A percentile compares a stretch with the other conserved stretches of the same genome.
phyloP scores from a whole-genome alignment of 352 stramenopile species.

The Thalassiosira oceanica region DNA sequence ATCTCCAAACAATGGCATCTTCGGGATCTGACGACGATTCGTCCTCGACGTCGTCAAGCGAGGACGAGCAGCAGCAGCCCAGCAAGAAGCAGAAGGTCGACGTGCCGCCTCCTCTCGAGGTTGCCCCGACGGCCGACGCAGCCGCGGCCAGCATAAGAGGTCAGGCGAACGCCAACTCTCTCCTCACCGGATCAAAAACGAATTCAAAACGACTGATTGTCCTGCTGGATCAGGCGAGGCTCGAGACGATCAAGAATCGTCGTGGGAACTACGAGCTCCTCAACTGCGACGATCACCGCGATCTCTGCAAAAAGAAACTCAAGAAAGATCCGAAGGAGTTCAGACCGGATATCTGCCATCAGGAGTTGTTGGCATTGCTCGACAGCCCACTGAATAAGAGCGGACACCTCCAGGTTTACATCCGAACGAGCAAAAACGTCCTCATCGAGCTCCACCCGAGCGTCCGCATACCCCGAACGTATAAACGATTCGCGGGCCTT shows the following conservation, averaged over 20 bases:
- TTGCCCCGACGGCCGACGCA: constrained; percentile 43
- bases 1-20: constrained; percentile 17
- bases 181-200: constrained; percentile 18
- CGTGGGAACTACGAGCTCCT: constrained; percentile 98
- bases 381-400: constrained; percentile 99
- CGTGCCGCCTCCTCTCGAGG: constrained; percentile 54
- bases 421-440: constrained; percentile 95
- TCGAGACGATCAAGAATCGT: constrained; percentile 99
- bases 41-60: constrained; percentile 28
- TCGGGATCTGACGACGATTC: constrained; percentile 33
- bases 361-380: constrained; percentile 96
- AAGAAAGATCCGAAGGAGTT: constrained; percentile 91
- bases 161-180: constrained; percentile 24
- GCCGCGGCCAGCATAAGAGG: constrained; percentile 16
- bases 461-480: constrained; percentile 98
- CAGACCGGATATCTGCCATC: constrained; percentile 98
- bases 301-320: constrained; percentile 78
- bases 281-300: constrained; percentile 98
- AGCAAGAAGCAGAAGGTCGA: constrained; percentile 37
- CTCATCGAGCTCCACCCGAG: constrained; percentile 98
- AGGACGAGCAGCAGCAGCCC: constrained; percentile 24
- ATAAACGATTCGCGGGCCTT: constrained; percentile 90
- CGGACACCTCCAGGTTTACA: constrained; percentile 96
- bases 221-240: constrained; percentile 95
- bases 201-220: constrained; percentile 87